phyloP scores from a whole-genome alignment of 2,329 filamentous ascomycete genomes.

The Alternaria brassicae region DNA sequence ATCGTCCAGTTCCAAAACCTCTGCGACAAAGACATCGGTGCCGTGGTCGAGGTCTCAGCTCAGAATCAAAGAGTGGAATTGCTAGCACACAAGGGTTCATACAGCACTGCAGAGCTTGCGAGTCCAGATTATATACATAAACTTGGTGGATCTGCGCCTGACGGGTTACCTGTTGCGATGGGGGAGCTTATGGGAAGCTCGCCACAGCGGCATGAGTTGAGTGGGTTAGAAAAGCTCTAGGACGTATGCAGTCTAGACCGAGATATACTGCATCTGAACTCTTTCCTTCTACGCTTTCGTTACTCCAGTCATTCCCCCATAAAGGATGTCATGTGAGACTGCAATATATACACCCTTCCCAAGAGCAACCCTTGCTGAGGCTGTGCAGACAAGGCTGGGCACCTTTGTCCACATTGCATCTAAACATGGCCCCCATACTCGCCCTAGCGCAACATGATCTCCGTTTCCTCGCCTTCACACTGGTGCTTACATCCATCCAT shows the following conservation, averaged over 20 bases:
- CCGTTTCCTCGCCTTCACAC: neutral
- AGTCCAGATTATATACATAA: neutral
- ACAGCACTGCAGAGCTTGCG: neutral
- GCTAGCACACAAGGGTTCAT: neutral
- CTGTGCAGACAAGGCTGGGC: slow-evolving; percentile 10
- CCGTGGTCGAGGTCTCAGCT: slow-evolving; percentile 4
- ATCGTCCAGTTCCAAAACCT: slow-evolving; percentile 16
- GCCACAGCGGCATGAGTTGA: neutral
- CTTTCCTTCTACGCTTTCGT: neutral
- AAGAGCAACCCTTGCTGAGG: slow-evolving; percentile 5
- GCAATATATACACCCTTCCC: neutral
- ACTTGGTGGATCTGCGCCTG: neutral
- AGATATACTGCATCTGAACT: neutral
- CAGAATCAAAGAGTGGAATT: neutral
- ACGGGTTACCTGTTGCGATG: neutral
- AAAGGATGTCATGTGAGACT: neutral
- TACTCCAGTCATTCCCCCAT: neutral
- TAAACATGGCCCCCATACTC: slow-evolving; percentile 7
- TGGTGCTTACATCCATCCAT: neutral
- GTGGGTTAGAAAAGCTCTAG: neutral
- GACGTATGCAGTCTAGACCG: neutral
- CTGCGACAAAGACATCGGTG: slow-evolving; percentile 18
- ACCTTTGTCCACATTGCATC: neutral
- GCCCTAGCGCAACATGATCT: slow-evolving; percentile 6
- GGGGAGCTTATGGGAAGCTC: neutral